Base-by-base conservation (phyloP, 2,329 filamentous ascomycete genomes). In the Cladophialophora carrionii region DNA sequence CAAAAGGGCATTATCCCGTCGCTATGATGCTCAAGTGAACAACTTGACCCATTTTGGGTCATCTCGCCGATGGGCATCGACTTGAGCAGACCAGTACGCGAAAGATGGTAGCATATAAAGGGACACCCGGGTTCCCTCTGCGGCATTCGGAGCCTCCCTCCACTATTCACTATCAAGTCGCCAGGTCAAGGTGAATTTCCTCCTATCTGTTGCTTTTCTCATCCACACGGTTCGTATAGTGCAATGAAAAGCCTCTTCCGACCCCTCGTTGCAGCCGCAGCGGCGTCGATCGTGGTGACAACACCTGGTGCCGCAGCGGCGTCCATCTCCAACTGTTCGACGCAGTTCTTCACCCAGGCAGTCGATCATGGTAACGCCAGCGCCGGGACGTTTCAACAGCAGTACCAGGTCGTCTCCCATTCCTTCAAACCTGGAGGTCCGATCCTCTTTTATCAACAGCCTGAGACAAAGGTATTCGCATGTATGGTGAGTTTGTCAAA, bases 361-460 rank as follows among this genome's bases (percentile, higher is more conserved):
- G 43, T 63, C n/a, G 61, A 63, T 29, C 61, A 63, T 12, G 43
- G 43, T 7, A 37, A 49, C 29, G 34, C 53, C 12, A 57, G 32
- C 12, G 32, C 20, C n/a, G 62, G 57, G 12, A 62, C 62, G 5
- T 65, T 65, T 34, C 37, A 49, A n/a, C 62, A 65, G 43, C 62
- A 65, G 29, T 65, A 65, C 31, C 57, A 65, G 51, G 26, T 65
- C 17, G 17, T 61, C 7, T 24, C 48, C 2, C 37, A 46, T 10
- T 34, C 61, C 20, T 65, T 57, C 58, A 65, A 62, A 20, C 62
- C 62, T 20, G 57, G 62, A 14, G 62, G 51, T 2, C 57, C 62
- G 2, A 65, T 65, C 17, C 57, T 65, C n/a, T 65, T 55, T 43
- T 57, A 57, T 17, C 62, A 65, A 41, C 49, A 55, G 34, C 57